Evolutionary conservation across 2,329 filamentous ascomycete species (phyloP).

Genomic region (Fusarium haematococcum): DNA sequence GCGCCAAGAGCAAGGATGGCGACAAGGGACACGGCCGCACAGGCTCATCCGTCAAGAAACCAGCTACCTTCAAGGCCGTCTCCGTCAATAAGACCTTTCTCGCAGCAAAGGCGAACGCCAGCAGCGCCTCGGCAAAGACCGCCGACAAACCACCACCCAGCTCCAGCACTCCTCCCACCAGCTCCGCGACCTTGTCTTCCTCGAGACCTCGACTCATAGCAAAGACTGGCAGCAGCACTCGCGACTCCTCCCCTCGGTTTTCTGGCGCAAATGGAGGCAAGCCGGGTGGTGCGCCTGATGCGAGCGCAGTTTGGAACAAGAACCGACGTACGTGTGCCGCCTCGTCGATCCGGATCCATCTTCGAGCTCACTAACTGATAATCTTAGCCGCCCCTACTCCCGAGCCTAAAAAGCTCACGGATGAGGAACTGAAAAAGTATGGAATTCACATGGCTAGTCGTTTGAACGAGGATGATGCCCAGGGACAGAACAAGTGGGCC

Average conservation of each 20-base stretch:
- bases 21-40: constrained; percentile 70
- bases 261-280: constrained; percentile 68
- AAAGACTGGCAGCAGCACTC: constrained; percentile 74
- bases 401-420: constrained; percentile 84
- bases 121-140: constrained; percentile 60
- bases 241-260: constrained; percentile 62
- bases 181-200: constrained; percentile 60
- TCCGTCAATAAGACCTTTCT: constrained; percentile 89
- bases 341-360: neutral
- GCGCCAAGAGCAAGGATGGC: constrained; percentile 65
- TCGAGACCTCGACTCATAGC: constrained; percentile 80
- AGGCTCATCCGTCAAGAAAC: constrained; percentile 76
- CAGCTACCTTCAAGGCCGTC: constrained; percentile 83
- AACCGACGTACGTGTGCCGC: constrained; percentile 75
- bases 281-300: constrained; percentile 72
- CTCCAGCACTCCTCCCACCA: constrained; percentile 59
- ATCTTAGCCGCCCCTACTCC: constrained; percentile 69
- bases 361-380: constrained; percentile 34
- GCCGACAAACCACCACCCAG: constrained; percentile 62
- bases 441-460: constrained; percentile 87
- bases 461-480: constrained; percentile 78
- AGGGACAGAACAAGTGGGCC: constrained; percentile 86
- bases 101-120: constrained; percentile 71
- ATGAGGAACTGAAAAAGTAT: constrained; percentile 88
- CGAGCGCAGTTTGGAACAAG: constrained; percentile 87